phyloP scores from a whole-genome alignment of 257 asterid genomes.

The Penstemon davidsonii region DNA sequence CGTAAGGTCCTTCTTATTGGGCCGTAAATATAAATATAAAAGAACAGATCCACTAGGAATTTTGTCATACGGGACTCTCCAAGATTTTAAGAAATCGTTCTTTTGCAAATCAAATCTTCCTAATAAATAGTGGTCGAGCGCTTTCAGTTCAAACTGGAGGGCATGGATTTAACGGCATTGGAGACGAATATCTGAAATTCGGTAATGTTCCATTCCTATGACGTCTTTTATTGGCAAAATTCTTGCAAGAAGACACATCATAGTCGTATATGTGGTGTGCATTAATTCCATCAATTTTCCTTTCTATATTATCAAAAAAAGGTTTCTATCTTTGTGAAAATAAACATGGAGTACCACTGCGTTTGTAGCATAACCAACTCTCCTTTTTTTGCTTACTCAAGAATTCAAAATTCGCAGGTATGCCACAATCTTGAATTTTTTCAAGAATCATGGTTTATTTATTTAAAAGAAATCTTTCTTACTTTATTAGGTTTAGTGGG shows the following conservation, averaged over 20 bases:
- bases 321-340: neutral
- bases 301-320: constrained; percentile 8
- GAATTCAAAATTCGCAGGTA: constrained; percentile 41
- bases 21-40: no score
- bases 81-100: no score
- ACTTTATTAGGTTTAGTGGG: neutral
- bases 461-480: neutral
- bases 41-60: neutral
- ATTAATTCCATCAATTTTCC: constrained; percentile 21
- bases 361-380: constrained; percentile 34
- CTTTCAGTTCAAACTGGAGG: constrained; percentile 14
- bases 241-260: constrained; percentile 5
- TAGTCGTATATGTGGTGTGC: constrained; percentile 34
- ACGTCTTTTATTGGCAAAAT: neutral
- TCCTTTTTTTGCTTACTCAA: constrained; percentile 35
- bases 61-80: neutral
- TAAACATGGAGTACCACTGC: constrained; percentile 48
- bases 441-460: neutral
- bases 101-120: neutral
- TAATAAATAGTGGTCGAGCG: neutral
- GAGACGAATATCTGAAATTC: constrained; percentile 3
- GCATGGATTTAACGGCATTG: neutral
- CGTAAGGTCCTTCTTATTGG: no score
- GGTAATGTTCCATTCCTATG: neutral
- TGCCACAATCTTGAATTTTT: neutral